Conservation (phyloP, 768 basidiomycete genomes). For the Dioszegia hungarica region DNA sequence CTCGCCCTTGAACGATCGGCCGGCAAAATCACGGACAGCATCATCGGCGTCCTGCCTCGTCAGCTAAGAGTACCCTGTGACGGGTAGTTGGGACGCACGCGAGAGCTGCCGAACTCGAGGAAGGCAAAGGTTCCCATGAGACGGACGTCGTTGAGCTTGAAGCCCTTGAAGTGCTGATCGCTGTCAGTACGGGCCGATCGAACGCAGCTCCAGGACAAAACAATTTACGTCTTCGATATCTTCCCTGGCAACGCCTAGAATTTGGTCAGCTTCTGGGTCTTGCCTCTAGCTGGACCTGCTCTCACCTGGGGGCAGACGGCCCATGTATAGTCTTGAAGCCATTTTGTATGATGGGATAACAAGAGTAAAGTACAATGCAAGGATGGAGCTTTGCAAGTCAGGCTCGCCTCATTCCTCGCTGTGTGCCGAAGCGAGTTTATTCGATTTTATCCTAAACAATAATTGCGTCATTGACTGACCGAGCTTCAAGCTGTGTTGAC, state of each 20-base stretch:
- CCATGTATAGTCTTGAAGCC: constrained; percentile 40
- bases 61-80: not conserved
- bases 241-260: constrained; percentile 40
- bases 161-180: constrained; percentile 66
- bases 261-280: not conserved
- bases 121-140: constrained; percentile 98
- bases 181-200: not conserved
- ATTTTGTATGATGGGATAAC: constrained; percentile 12
- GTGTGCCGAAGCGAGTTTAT: too few species aligned
- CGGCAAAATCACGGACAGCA: constrained; percentile 78
- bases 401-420: too few species aligned
- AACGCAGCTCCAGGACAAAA: not conserved
- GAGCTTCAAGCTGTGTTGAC: not conserved
- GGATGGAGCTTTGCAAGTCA: too few species aligned
- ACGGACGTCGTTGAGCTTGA: constrained; percentile 80
- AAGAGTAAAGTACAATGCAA: not conserved
- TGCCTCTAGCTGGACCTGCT: not conserved
- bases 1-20: constrained; percentile 81
- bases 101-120: constrained; percentile 84
- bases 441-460: not conserved
- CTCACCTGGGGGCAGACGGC: constrained; percentile 39
- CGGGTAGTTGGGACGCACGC: constrained; percentile 55
- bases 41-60: constrained; percentile 80
- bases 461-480: not conserved
- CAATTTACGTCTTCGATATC: constrained; percentile 45